Evolutionary conservation across 371 early-diverging fungal species (phyloP).

Genomic region (Rhizopus stolonifer): DNA sequence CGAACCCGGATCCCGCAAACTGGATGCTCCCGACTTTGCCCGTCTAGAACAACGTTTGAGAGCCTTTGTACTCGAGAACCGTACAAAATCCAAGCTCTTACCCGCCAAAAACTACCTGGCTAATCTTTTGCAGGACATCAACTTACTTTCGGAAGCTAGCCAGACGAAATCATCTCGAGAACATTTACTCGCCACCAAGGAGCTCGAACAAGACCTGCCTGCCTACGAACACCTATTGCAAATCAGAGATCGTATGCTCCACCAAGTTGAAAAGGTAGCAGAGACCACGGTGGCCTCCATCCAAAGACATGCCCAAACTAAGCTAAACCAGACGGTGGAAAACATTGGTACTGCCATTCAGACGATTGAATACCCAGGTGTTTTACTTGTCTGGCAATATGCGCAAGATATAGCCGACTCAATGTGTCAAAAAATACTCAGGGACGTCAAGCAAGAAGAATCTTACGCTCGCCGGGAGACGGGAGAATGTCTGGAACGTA

Average conservation of each 20-base stretch:
- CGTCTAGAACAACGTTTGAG: slow-evolving; percentile 84
- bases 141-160: slow-evolving; percentile 57
- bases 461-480: slow-evolving; percentile 66
- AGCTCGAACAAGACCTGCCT: slow-evolving; percentile 55
- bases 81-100: slow-evolving; percentile 89
- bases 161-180: slow-evolving; percentile 42
- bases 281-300: slow-evolving; percentile 62
- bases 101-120: slow-evolving; percentile 91
- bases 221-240: slow-evolving; percentile 56
- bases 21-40: slow-evolving; percentile 68
- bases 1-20: slow-evolving; percentile 40
- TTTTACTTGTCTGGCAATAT: slow-evolving; percentile 83
- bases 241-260: slow-evolving; percentile 57
- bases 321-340: slow-evolving; percentile 59
- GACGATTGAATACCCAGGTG: slow-evolving; percentile 76
- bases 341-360: slow-evolving; percentile 63
- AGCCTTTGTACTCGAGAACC: slow-evolving; percentile 92
- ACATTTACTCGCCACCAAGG: slow-evolving; percentile 28
- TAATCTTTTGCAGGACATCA: slow-evolving; percentile 75
- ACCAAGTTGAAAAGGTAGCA: slow-evolving; percentile 67
- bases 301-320: slow-evolving; percentile 51
- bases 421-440: slow-evolving; percentile 63
- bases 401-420: slow-evolving; percentile 74
- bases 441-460: slow-evolving; percentile 69
- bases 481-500: slow-evolving; percentile 54